Evolutionary conservation across 257 asterid species (phyloP).

Genomic region (Fraxinus anomala): DNA sequence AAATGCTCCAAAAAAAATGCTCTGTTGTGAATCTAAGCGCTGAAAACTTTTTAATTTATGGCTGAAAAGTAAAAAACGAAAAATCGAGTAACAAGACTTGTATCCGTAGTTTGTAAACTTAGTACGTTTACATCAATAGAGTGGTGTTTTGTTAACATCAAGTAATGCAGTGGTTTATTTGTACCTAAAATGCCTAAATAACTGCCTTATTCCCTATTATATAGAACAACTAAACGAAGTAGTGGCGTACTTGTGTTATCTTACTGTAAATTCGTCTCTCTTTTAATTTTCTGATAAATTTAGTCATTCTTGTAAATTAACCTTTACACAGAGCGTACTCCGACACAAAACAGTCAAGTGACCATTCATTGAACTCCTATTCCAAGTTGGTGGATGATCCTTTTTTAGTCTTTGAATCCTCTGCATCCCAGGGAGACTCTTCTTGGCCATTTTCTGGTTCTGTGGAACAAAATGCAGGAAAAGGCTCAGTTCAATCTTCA

Average conservation of each 20-base stretch:
- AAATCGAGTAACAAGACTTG: neutral
- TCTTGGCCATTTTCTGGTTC: constrained; percentile 54
- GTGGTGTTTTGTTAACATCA: neutral
- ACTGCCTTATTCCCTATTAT: neutral
- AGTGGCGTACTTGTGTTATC: neutral
- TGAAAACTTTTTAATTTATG: neutral
- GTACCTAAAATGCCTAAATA: neutral
- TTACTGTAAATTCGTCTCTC: neutral
- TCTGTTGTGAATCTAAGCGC: neutral
- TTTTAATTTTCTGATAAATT: neutral
- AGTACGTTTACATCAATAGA: neutral
- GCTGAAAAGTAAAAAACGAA: neutral
- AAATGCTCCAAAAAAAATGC: neutral
- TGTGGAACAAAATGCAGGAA: constrained; percentile 34
- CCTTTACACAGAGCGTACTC: constrained; percentile 37
- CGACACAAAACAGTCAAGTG: constrained; percentile 35
- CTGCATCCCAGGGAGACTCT: constrained; percentile 37
- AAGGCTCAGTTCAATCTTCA: constrained; percentile 41
- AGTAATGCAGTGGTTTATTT: neutral
- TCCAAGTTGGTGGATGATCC: constrained; percentile 55
- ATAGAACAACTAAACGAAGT: neutral
- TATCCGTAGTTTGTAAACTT: neutral
- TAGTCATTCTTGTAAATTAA: constrained; percentile 2
- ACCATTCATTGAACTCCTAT: constrained; percentile 42
- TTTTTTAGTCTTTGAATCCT: constrained; percentile 55